phyloP scores from a whole-genome alignment of 2,329 filamentous ascomycete genomes.

The Cytospora piceicola region DNA sequence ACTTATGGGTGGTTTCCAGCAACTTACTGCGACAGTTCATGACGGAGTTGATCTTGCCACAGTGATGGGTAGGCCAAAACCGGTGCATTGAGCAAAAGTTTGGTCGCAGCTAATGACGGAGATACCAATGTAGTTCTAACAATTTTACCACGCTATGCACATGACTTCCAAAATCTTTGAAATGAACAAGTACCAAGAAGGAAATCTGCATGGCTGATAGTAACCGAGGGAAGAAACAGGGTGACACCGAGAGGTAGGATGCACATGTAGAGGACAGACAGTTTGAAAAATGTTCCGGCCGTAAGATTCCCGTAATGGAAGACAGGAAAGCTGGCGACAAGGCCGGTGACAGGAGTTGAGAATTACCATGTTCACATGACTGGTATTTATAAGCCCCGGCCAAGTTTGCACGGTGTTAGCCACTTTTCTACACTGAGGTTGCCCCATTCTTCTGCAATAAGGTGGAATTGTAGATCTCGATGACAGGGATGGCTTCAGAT shows the following conservation, averaged over 20 bases:
- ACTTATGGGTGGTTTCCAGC: neutral
- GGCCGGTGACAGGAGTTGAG: neutral
- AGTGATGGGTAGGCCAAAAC: neutral
- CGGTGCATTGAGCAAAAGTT: neutral
- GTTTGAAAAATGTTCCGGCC: neutral
- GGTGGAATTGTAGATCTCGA: neutral
- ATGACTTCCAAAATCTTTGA: neutral
- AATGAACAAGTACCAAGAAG: neutral
- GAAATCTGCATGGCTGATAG: too few species aligned
- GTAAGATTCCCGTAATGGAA: neutral
- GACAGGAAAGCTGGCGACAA: neutral
- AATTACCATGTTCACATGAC: neutral
- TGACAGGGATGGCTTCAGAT: neutral
- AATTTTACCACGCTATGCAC: neutral
- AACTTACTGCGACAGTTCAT: neutral
- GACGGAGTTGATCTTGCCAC: neutral
- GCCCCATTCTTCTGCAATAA: neutral
- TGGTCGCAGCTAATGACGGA: neutral
- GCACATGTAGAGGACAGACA: neutral
- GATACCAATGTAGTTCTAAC: neutral
- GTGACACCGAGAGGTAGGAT: neutral
- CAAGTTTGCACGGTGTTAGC: neutral
- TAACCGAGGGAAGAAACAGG: neutral
- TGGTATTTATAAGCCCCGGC: neutral
- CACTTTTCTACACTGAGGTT: neutral